phyloP scores from a whole-genome alignment of 768 basidiomycete species.

The Lentinula sp. region DNA sequence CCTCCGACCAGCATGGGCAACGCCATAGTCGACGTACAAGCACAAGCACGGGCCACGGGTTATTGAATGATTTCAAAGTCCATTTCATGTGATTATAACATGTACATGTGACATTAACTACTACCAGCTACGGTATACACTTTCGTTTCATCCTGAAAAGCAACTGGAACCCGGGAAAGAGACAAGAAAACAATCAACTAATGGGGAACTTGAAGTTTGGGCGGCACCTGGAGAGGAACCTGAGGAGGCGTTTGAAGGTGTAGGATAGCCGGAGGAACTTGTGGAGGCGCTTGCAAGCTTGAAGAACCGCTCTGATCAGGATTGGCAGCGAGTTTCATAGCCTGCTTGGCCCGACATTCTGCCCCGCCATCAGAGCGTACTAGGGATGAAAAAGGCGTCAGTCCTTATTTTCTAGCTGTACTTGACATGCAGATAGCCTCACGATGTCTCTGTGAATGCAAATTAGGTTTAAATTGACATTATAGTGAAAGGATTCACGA shows the following conservation, averaged over 20 bases:
- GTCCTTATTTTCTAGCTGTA: conserved; percentile 15
- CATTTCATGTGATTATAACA: conserved; percentile 6
- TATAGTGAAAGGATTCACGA: background rate
- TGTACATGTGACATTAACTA: background rate
- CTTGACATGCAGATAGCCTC: conserved; percentile 27
- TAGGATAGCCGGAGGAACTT: background rate
- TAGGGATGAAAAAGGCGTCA: conserved; percentile 26
- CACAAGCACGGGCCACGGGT: background rate
- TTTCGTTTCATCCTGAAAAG: background rate
- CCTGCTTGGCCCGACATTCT: conserved; percentile 51
- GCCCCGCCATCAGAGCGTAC: conserved; percentile 84
- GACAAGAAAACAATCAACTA: background rate
- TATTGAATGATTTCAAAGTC: background rate
- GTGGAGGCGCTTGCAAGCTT: background rate
- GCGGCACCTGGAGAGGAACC: background rate
- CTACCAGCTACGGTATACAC: background rate
- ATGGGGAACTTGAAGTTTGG: background rate
- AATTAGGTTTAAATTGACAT: conserved; percentile 11
- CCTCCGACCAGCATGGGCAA: conserved; percentile 73
- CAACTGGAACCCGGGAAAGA: background rate
- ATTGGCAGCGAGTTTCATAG: background rate
- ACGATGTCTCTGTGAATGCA: conserved; percentile 62
- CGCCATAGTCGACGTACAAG: conserved; percentile 44
- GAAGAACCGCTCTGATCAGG: conserved; percentile 15
- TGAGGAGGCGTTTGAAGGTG: background rate